These are phyloP conservation scores for Prunella vulgaris DNA, from an alignment of 257 asterid genomes.

Conservation along the genomic window DNA sequence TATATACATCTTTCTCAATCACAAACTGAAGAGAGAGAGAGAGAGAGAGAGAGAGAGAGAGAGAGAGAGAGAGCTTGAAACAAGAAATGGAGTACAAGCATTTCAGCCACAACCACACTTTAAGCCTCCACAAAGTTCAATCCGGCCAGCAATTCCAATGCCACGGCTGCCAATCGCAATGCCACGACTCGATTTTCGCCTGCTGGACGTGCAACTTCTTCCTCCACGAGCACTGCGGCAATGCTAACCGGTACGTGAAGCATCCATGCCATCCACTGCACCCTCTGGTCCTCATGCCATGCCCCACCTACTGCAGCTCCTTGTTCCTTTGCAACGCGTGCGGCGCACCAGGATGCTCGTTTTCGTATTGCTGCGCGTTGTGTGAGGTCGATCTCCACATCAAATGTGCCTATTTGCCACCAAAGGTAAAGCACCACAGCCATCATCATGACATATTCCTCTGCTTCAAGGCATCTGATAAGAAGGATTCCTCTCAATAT, in stretches of 20 bases:
- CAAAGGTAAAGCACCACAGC: constrained; percentile 25
- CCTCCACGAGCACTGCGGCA: constrained; percentile 74
- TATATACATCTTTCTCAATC: constrained; percentile 17
- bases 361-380: constrained; percentile 50
- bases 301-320: constrained; percentile 64
- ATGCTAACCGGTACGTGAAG: constrained; percentile 51
- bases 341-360: constrained; percentile 43
- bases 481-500: not conserved
- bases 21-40: too few species aligned
- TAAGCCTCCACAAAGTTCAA: constrained; percentile 37
- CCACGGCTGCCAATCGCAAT: constrained; percentile 50
- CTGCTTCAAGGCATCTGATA: not conserved
- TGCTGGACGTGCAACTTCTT: constrained; percentile 62
- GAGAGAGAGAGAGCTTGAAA: not conserved
- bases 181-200: constrained; percentile 45
- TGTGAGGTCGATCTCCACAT: constrained; percentile 71
- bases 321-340: constrained; percentile 55
- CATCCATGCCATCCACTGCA: constrained; percentile 54
- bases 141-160: constrained; percentile 45
- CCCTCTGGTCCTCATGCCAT: constrained; percentile 49
- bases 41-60: too few species aligned
- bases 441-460: constrained; percentile 45
- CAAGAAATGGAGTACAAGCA: constrained; percentile 45
- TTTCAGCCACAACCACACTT: constrained; percentile 60
- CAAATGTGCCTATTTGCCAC: constrained; percentile 50